Conservation (phyloP, 805 yeast species). For the Sugiyamaella americana region DNA sequence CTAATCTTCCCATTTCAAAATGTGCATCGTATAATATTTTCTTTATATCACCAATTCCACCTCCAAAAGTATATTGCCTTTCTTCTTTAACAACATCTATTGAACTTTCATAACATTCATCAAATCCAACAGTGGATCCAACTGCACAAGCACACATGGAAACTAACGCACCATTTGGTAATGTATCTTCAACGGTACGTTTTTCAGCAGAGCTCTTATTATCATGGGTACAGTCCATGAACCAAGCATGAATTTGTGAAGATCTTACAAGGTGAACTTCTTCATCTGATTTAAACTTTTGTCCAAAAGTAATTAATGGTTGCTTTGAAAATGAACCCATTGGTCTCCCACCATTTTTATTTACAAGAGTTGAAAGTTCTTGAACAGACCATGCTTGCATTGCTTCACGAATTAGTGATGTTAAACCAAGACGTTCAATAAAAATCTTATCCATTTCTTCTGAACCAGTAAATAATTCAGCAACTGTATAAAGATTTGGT, state of each 20-base stretch:
- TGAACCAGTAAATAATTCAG: slow-evolving; percentile 89
- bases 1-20: slow-evolving; percentile 36
- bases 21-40: slow-evolving; percentile 32
- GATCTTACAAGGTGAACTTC: slow-evolving; percentile 46
- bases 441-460: slow-evolving; percentile 84
- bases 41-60: slow-evolving; percentile 78
- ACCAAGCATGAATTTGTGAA: slow-evolving; percentile 83
- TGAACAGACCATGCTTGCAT: slow-evolving; percentile 92
- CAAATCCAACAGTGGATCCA: slow-evolving; percentile 91
- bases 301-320: slow-evolving; percentile 43
- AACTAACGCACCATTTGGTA: slow-evolving; percentile 92
- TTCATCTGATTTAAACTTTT: slow-evolving; percentile 9
- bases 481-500: slow-evolving; percentile 86
- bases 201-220: slow-evolving; percentile 84
- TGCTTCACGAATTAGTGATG: slow-evolving; percentile 88
- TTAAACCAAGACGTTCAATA: slow-evolving; percentile 85
- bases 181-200: slow-evolving; percentile 88
- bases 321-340: slow-evolving; percentile 84
- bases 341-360: slow-evolving; percentile 91
- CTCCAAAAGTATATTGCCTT: slow-evolving; percentile 47
- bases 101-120: slow-evolving; percentile 80
- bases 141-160: slow-evolving; percentile 89
- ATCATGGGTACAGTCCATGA: slow-evolving; percentile 98
- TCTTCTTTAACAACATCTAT: slow-evolving; percentile 75
- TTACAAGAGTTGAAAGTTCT: slow-evolving; percentile 80